Conservation (phyloP, 768 basidiomycete species). For the Stropharia rugosoannulata region DNA sequence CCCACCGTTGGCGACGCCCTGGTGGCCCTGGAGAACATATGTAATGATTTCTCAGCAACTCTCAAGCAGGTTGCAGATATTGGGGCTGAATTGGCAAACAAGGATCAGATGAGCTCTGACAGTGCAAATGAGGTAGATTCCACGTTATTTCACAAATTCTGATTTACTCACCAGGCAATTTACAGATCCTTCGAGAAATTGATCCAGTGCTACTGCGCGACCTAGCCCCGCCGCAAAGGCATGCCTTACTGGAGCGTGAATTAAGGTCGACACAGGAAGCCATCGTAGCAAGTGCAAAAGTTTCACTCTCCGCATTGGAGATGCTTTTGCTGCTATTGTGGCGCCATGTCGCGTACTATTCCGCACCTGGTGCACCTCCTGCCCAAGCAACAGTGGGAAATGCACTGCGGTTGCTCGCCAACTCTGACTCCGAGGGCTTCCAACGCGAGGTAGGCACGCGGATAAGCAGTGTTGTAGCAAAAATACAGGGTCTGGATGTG, state of each 20-base stretch:
- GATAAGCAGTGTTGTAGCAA: slow-evolving; percentile 53
- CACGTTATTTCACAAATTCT: neutral
- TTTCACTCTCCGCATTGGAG: slow-evolving; percentile 67
- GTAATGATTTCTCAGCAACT: slow-evolving; percentile 56
- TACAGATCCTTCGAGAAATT: slow-evolving; percentile 47
- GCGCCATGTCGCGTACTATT: slow-evolving; percentile 75
- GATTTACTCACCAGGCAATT: neutral
- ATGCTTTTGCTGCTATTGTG: slow-evolving; percentile 79
- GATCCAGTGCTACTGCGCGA: slow-evolving; percentile 61
- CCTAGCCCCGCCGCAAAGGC: slow-evolving; percentile 67
- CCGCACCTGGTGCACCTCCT: slow-evolving; percentile 31
- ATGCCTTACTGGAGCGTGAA: slow-evolving; percentile 61
- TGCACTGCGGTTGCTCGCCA: slow-evolving; percentile 56
- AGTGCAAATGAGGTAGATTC: slow-evolving; percentile 66
- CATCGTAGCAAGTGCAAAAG: slow-evolving; percentile 47
- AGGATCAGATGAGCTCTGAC: slow-evolving; percentile 67
- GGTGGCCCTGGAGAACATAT: slow-evolving; percentile 62
- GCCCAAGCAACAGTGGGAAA: slow-evolving; percentile 40
- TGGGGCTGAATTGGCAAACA: slow-evolving; percentile 68
- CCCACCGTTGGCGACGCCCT: slow-evolving; percentile 77
- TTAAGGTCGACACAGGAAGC: slow-evolving; percentile 44
- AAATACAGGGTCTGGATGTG: slow-evolving; percentile 50
- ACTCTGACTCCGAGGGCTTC: slow-evolving; percentile 59
- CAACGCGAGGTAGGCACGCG: slow-evolving; percentile 53
- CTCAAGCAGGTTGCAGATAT: slow-evolving; percentile 69